These are phyloP conservation scores for Trypanosoma mega DNA, from an alignment of 208 protist species.

Conservation along the genomic window DNA sequence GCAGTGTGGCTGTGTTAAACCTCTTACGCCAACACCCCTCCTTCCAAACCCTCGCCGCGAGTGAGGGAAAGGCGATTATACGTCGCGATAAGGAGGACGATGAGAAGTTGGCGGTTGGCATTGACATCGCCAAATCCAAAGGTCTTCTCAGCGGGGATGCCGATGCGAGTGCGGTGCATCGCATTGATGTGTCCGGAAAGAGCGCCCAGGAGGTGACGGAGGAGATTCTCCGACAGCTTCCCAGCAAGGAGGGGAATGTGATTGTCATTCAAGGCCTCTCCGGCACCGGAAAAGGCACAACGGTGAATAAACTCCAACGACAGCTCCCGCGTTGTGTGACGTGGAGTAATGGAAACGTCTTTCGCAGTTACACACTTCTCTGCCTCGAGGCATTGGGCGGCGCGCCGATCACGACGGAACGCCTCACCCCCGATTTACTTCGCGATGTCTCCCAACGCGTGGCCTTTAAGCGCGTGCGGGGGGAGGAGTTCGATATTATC, in stretches of 20 bases:
- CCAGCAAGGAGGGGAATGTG: constrained; percentile 68
- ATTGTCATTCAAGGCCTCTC: constrained; percentile 89
- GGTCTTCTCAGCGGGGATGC: constrained; percentile 56
- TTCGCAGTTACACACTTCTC: constrained; percentile 89
- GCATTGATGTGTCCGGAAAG: constrained; percentile 71
- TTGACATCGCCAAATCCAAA: constrained; percentile 65
- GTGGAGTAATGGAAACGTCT: constrained; percentile 94
- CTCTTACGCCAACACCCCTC: constrained; percentile 40
- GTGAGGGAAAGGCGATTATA: constrained; percentile 76
- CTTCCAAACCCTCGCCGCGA: constrained; percentile 60
- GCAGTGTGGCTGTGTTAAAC: constrained; percentile 60
- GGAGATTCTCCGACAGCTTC: constrained; percentile 60
- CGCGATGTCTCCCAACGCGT: constrained; percentile 55
- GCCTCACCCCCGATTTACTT: constrained; percentile 62
- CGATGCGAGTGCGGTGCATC: constrained; percentile 22
- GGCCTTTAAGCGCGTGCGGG: constrained; percentile 51
- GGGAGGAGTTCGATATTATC: constrained; percentile 63
- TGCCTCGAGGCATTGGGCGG: constrained; percentile 63
- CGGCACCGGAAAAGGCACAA: constrained; percentile 92
- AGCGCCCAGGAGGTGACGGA: constrained; percentile 78
- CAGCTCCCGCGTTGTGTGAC: constrained; percentile 76
- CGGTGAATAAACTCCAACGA: constrained; percentile 69
- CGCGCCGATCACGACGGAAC: constrained; percentile 44
- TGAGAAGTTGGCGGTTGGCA: constrained; percentile 84
- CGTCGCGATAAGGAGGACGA: constrained; percentile 84